phyloP scores from a whole-genome alignment of 257 asterid genomes.

The Penstemon barbatus region DNA sequence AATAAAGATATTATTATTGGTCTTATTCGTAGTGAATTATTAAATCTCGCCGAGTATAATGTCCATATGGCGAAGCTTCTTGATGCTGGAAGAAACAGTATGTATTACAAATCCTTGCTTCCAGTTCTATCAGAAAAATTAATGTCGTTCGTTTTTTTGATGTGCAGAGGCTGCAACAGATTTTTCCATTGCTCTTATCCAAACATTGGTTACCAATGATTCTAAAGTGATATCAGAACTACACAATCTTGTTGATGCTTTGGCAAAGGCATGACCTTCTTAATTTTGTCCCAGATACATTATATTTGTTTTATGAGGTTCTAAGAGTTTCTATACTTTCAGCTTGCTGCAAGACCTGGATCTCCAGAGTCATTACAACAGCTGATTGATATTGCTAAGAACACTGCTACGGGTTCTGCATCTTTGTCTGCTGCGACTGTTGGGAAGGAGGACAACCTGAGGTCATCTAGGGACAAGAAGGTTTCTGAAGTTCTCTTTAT shows the following conservation, averaged over 20 bases:
- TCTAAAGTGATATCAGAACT: constrained; percentile 78
- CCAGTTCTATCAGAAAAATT: constrained; percentile 10
- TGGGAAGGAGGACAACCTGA: constrained; percentile 64
- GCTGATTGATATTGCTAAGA: constrained; percentile 92
- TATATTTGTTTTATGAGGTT: constrained; percentile 13
- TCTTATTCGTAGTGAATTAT: constrained; percentile 74
- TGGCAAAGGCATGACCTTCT: constrained; percentile 67
- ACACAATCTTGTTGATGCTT: constrained; percentile 86
- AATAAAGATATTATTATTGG: constrained; percentile 83
- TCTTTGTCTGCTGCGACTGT: constrained; percentile 48
- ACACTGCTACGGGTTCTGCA: constrained; percentile 56
- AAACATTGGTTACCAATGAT: constrained; percentile 62
- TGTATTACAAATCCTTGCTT: constrained; percentile 34
- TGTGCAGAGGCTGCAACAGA: constrained; percentile 92
- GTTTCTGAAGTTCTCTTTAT: constrained; percentile 31
- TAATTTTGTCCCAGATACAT: constrained; percentile 16
- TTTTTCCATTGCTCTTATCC: constrained; percentile 81
- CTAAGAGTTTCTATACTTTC: constrained; percentile 35
- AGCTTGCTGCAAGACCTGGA: constrained; percentile 98
- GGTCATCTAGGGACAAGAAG: constrained; percentile 74
- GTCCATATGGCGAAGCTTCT: constrained; percentile 95
- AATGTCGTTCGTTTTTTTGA: constrained; percentile 19
- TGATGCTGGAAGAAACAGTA: constrained; percentile 96
- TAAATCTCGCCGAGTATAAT: constrained; percentile 89
- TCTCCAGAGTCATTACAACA: constrained; percentile 90